Percentiles rank a stretch among this genome's conserved stretches.
phyloP scores from a whole-genome alignment of 495 filamentous ascomycete species.

The Apodospora peruviana region DNA sequence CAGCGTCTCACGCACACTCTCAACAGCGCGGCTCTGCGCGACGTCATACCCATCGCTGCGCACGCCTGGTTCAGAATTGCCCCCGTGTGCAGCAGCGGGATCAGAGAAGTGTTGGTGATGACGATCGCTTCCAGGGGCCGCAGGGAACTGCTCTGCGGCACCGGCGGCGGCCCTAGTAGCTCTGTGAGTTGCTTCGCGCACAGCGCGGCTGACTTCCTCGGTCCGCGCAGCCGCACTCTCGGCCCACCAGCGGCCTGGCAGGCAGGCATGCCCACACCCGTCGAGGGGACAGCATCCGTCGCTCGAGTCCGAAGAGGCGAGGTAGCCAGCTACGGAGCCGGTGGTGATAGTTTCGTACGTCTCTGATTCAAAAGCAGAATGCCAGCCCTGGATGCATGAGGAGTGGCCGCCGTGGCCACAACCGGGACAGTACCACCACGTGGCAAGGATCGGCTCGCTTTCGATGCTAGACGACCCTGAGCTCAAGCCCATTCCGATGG shows the following conservation, averaged over 20 bases:
- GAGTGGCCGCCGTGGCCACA: conserved; percentile 73
- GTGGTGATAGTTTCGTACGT: conserved; percentile 4
- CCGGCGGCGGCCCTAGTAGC: conserved; percentile 6
- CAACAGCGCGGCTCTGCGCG: conserved; percentile 49
- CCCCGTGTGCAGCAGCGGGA: conserved; percentile 3
- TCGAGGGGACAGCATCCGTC: conserved; percentile 70
- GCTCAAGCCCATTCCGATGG: background rate
- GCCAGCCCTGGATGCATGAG: conserved; percentile 64
- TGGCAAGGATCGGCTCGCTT: conserved; percentile 25
- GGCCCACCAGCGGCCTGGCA: conserved; percentile 56
- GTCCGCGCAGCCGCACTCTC: conserved; percentile 31
- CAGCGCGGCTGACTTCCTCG: conserved; percentile 36
- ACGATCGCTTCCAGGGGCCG: background rate
- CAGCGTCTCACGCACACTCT: conserved; percentile 43
- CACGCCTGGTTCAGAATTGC: conserved; percentile 4
- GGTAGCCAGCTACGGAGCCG: conserved; percentile 21
- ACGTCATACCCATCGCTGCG: conserved; percentile 34
- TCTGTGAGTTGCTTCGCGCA: conserved; percentile 34
- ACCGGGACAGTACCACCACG: conserved; percentile 67
- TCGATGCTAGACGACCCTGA: background rate
- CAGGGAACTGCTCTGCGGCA: background rate
- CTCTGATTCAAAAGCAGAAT: conserved; percentile 26
- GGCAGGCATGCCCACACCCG: conserved; percentile 68
- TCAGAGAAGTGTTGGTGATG: conserved; percentile 1
- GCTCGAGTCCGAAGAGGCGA: conserved; percentile 32